Evolutionary conservation across 805 yeast genomes (phyloP).

Genomic region (Zygosaccharomyces pseudorouxii): DNA sequence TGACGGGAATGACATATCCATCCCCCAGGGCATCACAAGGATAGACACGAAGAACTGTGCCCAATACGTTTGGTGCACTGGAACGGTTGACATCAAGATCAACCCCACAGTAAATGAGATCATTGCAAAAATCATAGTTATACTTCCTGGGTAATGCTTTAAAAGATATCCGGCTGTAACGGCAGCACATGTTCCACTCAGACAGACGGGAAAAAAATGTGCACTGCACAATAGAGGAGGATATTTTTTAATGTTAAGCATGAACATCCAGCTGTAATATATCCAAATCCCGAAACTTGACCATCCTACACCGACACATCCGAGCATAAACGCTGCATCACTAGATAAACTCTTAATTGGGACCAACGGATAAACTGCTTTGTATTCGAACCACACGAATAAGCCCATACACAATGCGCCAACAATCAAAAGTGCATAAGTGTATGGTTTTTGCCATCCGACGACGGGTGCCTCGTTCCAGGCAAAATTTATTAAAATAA

Average conservation of each 20-base stretch:
- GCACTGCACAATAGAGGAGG: constrained; percentile 42
- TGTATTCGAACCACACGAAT: constrained; percentile 44
- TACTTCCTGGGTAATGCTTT: constrained; percentile 39
- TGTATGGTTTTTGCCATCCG: constrained; percentile 55
- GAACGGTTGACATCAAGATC: constrained; percentile 46
- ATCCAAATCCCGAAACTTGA: constrained; percentile 64
- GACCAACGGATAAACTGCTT: constrained; percentile 44
- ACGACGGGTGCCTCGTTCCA: constrained; percentile 66
- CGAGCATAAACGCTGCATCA: constrained; percentile 43
- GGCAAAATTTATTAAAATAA: constrained; percentile 53
- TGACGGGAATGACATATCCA: constrained; percentile 68
- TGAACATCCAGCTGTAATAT: constrained; percentile 47
- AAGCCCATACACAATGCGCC: constrained; percentile 38
- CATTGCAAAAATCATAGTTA: constrained; percentile 44
- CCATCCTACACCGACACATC: constrained; percentile 55
- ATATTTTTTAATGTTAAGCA: constrained; percentile 42
- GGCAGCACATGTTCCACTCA: constrained; percentile 52
- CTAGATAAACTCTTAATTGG: constrained; percentile 43
- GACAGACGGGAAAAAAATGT: constrained; percentile 38
- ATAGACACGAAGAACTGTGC: constrained; percentile 48
- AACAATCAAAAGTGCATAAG: constrained; percentile 47
- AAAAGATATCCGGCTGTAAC: constrained; percentile 43
- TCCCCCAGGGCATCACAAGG: constrained; percentile 53
- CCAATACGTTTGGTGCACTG: constrained; percentile 53
- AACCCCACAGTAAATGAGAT: constrained; percentile 45